Conservation (phyloP, 768 basidiomycete genomes). For the Auriscalpium orientale region DNA sequence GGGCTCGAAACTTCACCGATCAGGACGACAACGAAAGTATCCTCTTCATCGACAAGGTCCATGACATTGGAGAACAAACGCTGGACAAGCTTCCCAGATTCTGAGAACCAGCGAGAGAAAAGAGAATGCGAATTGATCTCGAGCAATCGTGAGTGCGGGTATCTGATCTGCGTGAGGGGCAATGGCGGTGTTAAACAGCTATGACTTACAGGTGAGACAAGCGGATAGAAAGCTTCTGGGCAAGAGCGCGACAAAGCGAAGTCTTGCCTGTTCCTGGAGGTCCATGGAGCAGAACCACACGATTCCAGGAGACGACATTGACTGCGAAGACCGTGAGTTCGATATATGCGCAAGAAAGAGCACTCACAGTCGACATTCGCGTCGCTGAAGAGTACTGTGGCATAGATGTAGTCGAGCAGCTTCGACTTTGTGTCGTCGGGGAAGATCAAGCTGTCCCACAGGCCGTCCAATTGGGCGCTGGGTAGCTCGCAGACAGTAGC, state of each 20-base stretch:
- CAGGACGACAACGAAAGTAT: slow-evolving; percentile 85
- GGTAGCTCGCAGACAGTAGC: slow-evolving; percentile 89
- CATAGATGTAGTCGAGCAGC: slow-evolving; percentile 90
- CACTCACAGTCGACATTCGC: slow-evolving; percentile 74
- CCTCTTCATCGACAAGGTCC: slow-evolving; percentile 88
- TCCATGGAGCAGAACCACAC: slow-evolving; percentile 89
- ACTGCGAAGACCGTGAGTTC: slow-evolving; percentile 33
- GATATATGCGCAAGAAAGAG: slow-evolving; percentile 1
- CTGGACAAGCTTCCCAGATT: slow-evolving; percentile 97
- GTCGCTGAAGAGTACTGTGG: slow-evolving; percentile 89
- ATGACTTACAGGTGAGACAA: slow-evolving; percentile 66
- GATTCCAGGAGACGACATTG: slow-evolving; percentile 93
- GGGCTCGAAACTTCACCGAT: slow-evolving; percentile 51
- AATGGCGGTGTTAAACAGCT: not conserved
- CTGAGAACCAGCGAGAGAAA: slow-evolving; percentile 98
- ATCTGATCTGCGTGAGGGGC: slow-evolving; percentile 39
- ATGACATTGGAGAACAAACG: slow-evolving; percentile 82
- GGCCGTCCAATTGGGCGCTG: slow-evolving; percentile 72
- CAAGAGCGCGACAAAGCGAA: slow-evolving; percentile 86
- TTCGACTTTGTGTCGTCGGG: slow-evolving; percentile 75
- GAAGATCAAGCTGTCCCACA: slow-evolving; percentile 93
- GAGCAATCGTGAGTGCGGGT: slow-evolving; percentile 77
- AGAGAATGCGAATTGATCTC: slow-evolving; percentile 98
- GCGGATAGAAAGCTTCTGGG: slow-evolving; percentile 91
- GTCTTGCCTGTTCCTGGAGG: slow-evolving; percentile 99